These are phyloP conservation scores for Apiosordaria backusii DNA, from an alignment of 495 filamentous ascomycete genomes.

Conservation along the genomic window DNA sequence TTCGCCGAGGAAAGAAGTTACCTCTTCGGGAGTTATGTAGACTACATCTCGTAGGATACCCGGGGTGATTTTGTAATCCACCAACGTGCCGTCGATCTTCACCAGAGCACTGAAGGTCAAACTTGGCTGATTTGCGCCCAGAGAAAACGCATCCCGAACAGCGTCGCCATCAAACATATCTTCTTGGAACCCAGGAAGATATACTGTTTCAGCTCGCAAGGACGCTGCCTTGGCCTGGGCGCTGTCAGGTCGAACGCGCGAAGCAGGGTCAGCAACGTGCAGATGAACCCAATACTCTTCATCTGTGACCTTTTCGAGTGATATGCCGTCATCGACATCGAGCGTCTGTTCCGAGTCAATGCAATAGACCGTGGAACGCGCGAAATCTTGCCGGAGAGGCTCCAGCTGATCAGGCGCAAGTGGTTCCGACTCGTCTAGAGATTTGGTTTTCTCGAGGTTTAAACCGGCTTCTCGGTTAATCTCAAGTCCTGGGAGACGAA, in stretches of 20 bases:
- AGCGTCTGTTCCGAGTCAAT: conserved; percentile 68
- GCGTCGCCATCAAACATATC: conserved; percentile 67
- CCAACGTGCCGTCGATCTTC: conserved; percentile 56
- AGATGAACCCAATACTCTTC: conserved; percentile 79
- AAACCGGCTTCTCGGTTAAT: conserved; percentile 43
- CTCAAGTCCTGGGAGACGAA: conserved; percentile 50
- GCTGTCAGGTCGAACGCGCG: conserved; percentile 62
- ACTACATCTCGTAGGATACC: conserved; percentile 70
- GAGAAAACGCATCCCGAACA: conserved; percentile 62
- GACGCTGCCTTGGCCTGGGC: conserved; percentile 62
- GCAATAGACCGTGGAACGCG: conserved; percentile 68
- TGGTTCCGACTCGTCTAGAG: conserved; percentile 4
- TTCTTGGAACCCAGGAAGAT: conserved; percentile 67
- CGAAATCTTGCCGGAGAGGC: conserved; percentile 66
- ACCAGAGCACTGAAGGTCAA: conserved; percentile 81
- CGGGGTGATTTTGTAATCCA: conserved; percentile 68
- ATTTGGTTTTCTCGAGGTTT: conserved; percentile 24
- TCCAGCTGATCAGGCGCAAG: conserved; percentile 47
- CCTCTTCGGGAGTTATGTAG: conserved; percentile 60
- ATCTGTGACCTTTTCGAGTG: conserved; percentile 60
- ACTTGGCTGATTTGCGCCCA: conserved; percentile 61
- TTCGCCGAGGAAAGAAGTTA: conserved; percentile 38
- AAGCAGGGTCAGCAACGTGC: conserved; percentile 91
- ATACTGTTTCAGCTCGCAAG: conserved; percentile 61
- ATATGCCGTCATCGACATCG: conserved; percentile 90